A percentile compares a stretch with the other conserved stretches of the same genome.
These are phyloP conservation scores for Monilinia polystroma DNA, from an alignment of 2,329 filamentous ascomycete species.

Conservation along the genomic window DNA sequence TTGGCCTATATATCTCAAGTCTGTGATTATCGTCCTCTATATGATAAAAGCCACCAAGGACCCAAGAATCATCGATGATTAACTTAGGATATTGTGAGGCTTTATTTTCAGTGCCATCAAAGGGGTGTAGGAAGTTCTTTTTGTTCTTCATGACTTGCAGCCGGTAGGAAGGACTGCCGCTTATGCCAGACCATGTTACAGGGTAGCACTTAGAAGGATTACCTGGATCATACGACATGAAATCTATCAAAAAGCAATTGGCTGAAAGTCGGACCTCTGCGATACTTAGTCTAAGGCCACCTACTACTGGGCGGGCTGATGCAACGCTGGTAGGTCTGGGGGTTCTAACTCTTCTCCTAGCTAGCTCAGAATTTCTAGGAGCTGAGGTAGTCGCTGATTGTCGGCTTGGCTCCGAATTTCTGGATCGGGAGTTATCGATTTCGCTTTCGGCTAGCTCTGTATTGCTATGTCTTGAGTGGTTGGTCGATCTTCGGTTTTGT, in stretches of 20 bases:
- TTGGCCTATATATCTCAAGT: constrained; percentile 6
- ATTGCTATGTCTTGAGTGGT: background rate
- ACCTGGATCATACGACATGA: constrained; percentile 14
- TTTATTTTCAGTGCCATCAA: constrained; percentile 6
- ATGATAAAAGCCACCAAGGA: background rate
- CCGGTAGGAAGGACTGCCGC: background rate
- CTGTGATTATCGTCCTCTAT: background rate
- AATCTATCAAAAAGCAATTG: background rate
- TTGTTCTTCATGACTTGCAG: background rate
- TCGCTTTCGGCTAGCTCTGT: background rate
- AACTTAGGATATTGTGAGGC: background rate
- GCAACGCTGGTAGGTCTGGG: background rate
- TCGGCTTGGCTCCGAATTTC: background rate
- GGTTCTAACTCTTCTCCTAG: background rate
- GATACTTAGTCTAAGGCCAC: background rate
- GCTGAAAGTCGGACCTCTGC: background rate
- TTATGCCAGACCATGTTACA: constrained; percentile 1
- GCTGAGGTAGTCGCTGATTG: background rate
- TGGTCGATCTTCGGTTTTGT: background rate
- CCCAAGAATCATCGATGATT: background rate
- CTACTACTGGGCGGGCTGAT: background rate
- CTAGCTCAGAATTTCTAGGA: too few relatives aligned
- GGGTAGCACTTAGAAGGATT: background rate
- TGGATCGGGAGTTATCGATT: background rate
- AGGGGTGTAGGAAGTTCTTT: background rate